A percentile compares a stretch with the other conserved stretches of the same genome.
These are phyloP conservation scores for Mycena rebaudengoi DNA, from an alignment of 768 basidiomycete species.

Conservation along the genomic window DNA sequence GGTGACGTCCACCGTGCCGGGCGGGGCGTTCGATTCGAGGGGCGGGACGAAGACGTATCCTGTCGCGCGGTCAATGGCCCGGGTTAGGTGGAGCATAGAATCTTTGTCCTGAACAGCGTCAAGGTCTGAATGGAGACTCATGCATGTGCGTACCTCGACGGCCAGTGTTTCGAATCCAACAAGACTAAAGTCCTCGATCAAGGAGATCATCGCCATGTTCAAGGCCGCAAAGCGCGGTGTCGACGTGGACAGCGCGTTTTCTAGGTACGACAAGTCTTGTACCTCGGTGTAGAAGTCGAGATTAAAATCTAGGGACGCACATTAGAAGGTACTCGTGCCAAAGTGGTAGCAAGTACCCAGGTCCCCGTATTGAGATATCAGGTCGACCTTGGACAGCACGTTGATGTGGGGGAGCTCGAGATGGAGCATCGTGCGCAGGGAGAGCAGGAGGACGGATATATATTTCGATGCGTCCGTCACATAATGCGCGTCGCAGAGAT, in stretches of 20 bases:
- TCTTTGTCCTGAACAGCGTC: constrained; percentile 88
- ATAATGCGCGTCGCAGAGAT: constrained; percentile 97
- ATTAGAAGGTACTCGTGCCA: neutral
- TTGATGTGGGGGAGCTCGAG: constrained; percentile 98
- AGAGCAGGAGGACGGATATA: constrained; percentile 89
- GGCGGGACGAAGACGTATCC: constrained; percentile 90
- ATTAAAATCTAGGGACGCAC: constrained; percentile 82
- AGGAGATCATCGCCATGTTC: constrained; percentile 89
- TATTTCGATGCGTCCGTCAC: constrained; percentile 97
- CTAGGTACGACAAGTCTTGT: constrained; percentile 91
- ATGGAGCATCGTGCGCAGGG: constrained; percentile 97
- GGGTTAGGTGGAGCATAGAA: constrained; percentile 91
- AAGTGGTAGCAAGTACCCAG: constrained; percentile 64
- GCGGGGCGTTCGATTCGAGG: constrained; percentile 29
- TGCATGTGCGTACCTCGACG: constrained; percentile 73
- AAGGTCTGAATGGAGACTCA: neutral
- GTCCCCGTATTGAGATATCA: constrained; percentile 90
- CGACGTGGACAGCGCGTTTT: constrained; percentile 73
- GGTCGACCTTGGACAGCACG: constrained; percentile 94
- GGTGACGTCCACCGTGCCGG: constrained; percentile 33
- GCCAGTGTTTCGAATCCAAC: constrained; percentile 98
- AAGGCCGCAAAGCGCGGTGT: constrained; percentile 76
- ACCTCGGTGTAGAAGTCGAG: constrained; percentile 98
- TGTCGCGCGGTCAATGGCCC: constrained; percentile 87
- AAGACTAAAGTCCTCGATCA: constrained; percentile 93